phyloP scores from a whole-genome alignment of 352 stramenopile genomes.

The Phytophthora vignae region DNA sequence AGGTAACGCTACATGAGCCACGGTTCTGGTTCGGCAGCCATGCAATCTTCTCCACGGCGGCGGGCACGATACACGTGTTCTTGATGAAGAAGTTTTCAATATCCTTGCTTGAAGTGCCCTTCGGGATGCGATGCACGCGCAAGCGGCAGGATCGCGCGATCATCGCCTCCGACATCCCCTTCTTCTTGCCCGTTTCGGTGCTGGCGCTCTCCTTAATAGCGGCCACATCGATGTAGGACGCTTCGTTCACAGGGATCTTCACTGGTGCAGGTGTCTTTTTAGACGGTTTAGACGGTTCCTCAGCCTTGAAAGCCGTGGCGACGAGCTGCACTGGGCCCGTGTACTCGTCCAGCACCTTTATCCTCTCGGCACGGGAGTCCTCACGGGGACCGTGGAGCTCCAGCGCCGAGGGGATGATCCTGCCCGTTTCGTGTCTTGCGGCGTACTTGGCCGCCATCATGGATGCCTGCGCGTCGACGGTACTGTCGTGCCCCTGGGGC shows the following conservation, averaged over 20 bases:
- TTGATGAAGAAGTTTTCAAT: conserved; percentile 79
- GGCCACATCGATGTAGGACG: conserved; percentile 44
- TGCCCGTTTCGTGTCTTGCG: conserved; percentile 55
- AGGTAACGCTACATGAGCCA: conserved; percentile 79
- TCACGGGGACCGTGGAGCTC: conserved; percentile 65
- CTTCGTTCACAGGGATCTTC: conserved; percentile 38
- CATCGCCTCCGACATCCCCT: conserved; percentile 35
- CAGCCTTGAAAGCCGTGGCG: conserved; percentile 50
- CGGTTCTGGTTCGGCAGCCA: conserved; percentile 71
- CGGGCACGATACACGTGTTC: conserved; percentile 68
- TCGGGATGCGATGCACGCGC: conserved; percentile 78
- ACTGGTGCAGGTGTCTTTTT: conserved; percentile 1
- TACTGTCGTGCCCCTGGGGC: conserved; percentile 87
- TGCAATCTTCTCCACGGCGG: conserved; percentile 68
- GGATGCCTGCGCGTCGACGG: conserved; percentile 84
- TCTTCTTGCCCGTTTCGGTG: conserved; percentile 9
- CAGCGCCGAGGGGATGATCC: conserved; percentile 72
- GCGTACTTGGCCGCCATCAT: conserved; percentile 90
- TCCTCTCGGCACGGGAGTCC: neutral
- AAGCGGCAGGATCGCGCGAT: conserved; percentile 73
- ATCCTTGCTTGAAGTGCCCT: conserved; percentile 65
- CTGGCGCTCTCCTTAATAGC: conserved; percentile 18
- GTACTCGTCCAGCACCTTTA: conserved; percentile 25
- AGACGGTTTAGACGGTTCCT: neutral
- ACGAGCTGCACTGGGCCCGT: conserved; percentile 51